Conservation (phyloP, 1,284 basidiomycete genomes). For the Cryptococcus sp. region DNA sequence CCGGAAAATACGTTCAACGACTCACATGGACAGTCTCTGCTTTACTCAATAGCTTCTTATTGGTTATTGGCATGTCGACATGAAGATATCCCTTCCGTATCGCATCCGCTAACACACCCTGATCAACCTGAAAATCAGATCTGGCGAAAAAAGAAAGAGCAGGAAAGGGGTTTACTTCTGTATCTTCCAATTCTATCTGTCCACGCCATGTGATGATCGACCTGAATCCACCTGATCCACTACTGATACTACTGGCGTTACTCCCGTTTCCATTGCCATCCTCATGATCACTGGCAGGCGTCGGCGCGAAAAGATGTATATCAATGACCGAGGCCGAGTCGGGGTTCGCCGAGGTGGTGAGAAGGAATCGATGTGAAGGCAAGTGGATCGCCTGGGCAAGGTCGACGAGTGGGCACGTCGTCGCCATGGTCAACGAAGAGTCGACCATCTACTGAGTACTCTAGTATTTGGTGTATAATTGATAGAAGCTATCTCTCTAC, state of each 20-base stretch:
- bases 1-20: background rate
- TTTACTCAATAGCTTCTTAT: slow-evolving; percentile 1
- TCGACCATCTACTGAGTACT: background rate
- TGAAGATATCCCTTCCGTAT: slow-evolving; percentile 23
- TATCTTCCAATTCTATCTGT: background rate
- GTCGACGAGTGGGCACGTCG: background rate
- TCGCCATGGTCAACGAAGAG: background rate
- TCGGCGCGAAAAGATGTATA: background rate
- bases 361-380: background rate
- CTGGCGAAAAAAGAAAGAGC: background rate
- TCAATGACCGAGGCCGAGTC: background rate
- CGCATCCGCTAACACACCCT: slow-evolving; percentile 9
- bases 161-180: background rate
- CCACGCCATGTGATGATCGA: slow-evolving; percentile 1
- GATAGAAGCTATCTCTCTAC: no score
- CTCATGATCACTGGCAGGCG: background rate
- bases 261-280: background rate
- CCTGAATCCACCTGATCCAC: background rate
- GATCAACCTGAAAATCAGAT: background rate
- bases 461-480: no score
- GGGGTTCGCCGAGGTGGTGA: background rate
- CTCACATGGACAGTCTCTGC: slow-evolving; percentile 11
- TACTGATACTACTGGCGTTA: background rate
- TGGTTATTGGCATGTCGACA: slow-evolving; percentile 8
- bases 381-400: background rate